phyloP scores from a whole-genome alignment of 768 basidiomycete species.

The Hydnum rufescens region DNA sequence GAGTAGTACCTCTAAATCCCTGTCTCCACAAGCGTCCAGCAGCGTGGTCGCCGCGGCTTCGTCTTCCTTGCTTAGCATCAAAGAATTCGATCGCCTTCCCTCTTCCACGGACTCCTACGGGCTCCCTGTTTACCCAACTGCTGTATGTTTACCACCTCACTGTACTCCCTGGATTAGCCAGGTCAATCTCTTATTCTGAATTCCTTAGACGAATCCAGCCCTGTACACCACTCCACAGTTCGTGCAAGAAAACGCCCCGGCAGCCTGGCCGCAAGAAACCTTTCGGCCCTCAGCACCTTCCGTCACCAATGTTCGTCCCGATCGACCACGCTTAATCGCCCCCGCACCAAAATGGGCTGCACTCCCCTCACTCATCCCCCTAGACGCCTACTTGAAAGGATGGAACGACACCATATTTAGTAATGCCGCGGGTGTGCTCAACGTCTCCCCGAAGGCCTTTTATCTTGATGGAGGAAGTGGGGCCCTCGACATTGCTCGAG shows the following conservation, averaged over 20 bases:
- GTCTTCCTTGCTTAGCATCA: slow-evolving; percentile 36
- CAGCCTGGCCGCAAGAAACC: slow-evolving; percentile 65
- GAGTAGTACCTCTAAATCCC: slow-evolving; percentile 13
- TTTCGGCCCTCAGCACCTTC: slow-evolving; percentile 45
- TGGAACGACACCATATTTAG: slow-evolving; percentile 87
- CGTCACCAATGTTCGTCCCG: slow-evolving; percentile 41
- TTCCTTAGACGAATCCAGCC: slow-evolving; percentile 47
- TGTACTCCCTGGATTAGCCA: not conserved
- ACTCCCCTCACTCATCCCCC: slow-evolving; percentile 53
- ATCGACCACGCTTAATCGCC: slow-evolving; percentile 82
- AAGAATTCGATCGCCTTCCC: slow-evolving; percentile 45
- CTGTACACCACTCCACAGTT: slow-evolving; percentile 57
- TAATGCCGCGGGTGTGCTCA: slow-evolving; percentile 64
- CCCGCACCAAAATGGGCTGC: slow-evolving; percentile 82
- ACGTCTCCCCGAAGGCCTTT: slow-evolving; percentile 46
- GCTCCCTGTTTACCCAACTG: slow-evolving; percentile 74
- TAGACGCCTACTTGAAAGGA: slow-evolving; percentile 62
- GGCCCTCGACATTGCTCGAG: slow-evolving; percentile 76
- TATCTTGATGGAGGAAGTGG: slow-evolving; percentile 67
- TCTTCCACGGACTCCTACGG: slow-evolving; percentile 65
- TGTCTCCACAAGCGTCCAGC: not conserved
- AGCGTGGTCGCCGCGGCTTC: slow-evolving; percentile 29
- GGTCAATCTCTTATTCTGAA: slow-evolving; percentile 5
- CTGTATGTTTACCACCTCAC: slow-evolving; percentile 32
- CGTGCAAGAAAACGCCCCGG: slow-evolving; percentile 20